Evolutionary conservation across 345 rosid genomes (phyloP).

Genomic region (Adansonia digitata): DNA sequence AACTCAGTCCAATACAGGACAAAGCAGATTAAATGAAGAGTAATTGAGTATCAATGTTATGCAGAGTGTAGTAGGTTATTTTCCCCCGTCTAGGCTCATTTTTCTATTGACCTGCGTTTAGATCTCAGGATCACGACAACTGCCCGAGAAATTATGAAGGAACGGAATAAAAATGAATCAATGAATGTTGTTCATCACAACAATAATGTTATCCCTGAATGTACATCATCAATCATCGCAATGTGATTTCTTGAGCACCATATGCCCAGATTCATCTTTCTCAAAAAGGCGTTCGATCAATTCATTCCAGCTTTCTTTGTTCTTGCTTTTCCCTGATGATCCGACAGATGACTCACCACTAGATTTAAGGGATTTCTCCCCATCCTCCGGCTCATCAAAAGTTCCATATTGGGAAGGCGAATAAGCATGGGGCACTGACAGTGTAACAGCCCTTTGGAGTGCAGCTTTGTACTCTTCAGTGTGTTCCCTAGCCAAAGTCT

Average conservation of each 20-base stretch:
- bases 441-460: conserved; percentile 68
- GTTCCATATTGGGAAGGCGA: conserved; percentile 72
- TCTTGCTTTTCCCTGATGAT: conserved; percentile 27
- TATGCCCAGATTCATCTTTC: conserved; percentile 59
- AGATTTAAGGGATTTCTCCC: conserved; percentile 28
- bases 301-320: conserved; percentile 63
- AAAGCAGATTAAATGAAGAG: too few relatives aligned
- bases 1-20: too few relatives aligned
- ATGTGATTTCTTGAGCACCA: conserved; percentile 46
- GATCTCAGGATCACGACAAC: neutral
- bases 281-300: conserved; percentile 68
- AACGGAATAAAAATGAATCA: conserved; percentile 20
- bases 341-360: conserved; percentile 29
- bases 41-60: neutral
- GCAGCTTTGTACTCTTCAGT: conserved; percentile 75
- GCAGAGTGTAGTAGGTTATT: too few relatives aligned
- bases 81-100: neutral
- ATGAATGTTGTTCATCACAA: conserved; percentile 9
- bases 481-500: conserved; percentile 68
- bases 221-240: conserved; percentile 14
- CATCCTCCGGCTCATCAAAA: conserved; percentile 54
- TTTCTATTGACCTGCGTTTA: neutral
- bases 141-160: neutral
- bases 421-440: conserved; percentile 70
- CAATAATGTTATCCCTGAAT: neutral